Evolutionary conservation across 352 stramenopile species (phyloP).

Genomic region (Phytophthora pini): DNA sequence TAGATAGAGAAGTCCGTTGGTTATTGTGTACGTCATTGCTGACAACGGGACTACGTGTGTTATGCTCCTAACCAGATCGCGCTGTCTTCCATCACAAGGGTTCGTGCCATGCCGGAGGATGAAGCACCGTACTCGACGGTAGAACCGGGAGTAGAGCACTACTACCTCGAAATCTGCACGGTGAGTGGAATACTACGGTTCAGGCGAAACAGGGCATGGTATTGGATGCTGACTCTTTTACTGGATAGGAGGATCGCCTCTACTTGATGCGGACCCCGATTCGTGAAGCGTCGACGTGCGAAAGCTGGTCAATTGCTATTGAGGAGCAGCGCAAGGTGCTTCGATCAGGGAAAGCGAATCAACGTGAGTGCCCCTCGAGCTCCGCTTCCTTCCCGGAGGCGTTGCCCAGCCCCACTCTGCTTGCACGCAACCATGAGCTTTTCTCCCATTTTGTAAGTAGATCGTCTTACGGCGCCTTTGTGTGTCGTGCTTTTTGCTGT

Average conservation of each 20-base stretch:
- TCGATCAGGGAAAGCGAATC: constrained; percentile 51
- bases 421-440: constrained; percentile 80
- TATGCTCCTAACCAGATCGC: constrained; percentile 46
- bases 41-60: constrained; percentile 4
- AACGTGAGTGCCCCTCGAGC: constrained; percentile 53
- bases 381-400: constrained; percentile 41
- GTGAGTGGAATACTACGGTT: constrained; percentile 27
- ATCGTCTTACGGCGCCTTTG: constrained; percentile 36
- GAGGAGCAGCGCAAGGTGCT: constrained; percentile 84
- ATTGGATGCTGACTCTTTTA: neutral
- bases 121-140: constrained; percentile 57
- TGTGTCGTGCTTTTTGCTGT: constrained; percentile 28
- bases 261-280: constrained; percentile 80
- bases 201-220: too few species aligned
- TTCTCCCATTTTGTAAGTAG: constrained; percentile 84
- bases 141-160: constrained; percentile 71
- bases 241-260: constrained; percentile 60
- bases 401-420: constrained; percentile 71
- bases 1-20: neutral
- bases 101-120: constrained; percentile 82
- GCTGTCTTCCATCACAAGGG: constrained; percentile 67
- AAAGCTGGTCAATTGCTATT: constrained; percentile 87
- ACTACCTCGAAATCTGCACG: constrained; percentile 85
- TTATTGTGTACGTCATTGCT: neutral
- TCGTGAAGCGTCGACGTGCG: constrained; percentile 76